Evolutionary conservation across 2,329 filamentous ascomycete genomes (phyloP), one percentile per base, ranked within the genome.

Genomic region (Graphiopsis chlorocephala): DNA sequence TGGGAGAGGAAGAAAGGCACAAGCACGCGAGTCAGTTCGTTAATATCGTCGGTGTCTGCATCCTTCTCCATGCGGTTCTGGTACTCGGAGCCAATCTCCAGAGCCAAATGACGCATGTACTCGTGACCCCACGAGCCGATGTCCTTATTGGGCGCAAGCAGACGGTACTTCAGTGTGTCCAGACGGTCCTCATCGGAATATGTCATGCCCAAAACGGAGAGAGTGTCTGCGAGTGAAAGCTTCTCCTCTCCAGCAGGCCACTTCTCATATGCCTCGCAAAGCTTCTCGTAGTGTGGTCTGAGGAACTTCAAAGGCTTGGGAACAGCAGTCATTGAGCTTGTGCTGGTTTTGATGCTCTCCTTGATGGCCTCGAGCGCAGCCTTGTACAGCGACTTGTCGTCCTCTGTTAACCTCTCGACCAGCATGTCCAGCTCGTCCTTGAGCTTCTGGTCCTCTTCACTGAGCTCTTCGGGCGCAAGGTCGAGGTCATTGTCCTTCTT

Each of bases 381-480:
- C 78, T 93, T 94, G 83, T 98, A 97, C 71, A 98, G 90, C 65
- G 88, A 88, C 70, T 86, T 85, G 80, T 98, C 91, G 70, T 90
- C 85, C 82, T 98, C 95, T 78, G 91, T 91, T 85, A 99, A 84
- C 75, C 95, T 88, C 82, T 99, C 95, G 10, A 97, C 94, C 61
- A 99, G 87, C 93, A 98, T 96, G 71, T 99, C 95, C 68, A 99
- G 88, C 81, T 99, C 95, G 75, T 86, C 93, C 84, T 99, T 99
- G 75, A 99, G 88, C 83, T 98, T 93, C 81, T 98, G 93, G 71
- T 99, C 95, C 79, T 99, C 95, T 75, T 99, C 95, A 75, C 86
- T 99, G 72, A 99, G 89, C 81, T 99, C 95, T 81, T 98, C 94
- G 26, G 86, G 83, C 68, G 85, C 78, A 63, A 84, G 81, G 67